Evolutionary conservation across 2,329 filamentous ascomycete species (phyloP).

Genomic region (Colletotrichum abscissum): DNA sequence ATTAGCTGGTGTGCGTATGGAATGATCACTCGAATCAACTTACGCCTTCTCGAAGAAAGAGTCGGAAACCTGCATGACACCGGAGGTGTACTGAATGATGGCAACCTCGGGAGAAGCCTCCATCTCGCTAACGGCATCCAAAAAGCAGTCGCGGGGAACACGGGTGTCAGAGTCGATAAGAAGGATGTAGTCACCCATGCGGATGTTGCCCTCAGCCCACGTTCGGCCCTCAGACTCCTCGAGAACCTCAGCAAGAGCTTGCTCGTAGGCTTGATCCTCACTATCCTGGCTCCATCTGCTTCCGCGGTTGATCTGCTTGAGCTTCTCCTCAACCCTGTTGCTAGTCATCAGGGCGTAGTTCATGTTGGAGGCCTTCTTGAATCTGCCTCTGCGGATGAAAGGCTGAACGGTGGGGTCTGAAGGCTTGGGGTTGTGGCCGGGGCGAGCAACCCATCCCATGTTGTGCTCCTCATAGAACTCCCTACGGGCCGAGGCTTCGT

Average conservation of each 20-base stretch:
- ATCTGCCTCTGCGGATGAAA: constrained; percentile 69
- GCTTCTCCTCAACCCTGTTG: constrained; percentile 65
- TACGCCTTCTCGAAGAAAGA: constrained; percentile 77
- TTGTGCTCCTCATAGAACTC: constrained; percentile 69
- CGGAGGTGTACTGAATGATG: constrained; percentile 78
- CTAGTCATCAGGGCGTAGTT: constrained; percentile 70
- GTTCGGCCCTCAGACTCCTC: constrained; percentile 62
- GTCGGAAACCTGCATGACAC: constrained; percentile 80
- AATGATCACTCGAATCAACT: background rate
- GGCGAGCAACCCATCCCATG: constrained; percentile 67
- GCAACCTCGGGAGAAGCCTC: constrained; percentile 75
- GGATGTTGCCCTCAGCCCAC: constrained; percentile 68
- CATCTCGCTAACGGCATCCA: constrained; percentile 80
- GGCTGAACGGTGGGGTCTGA: constrained; percentile 57
- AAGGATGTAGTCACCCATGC: constrained; percentile 71
- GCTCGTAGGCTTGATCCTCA: constrained; percentile 56
- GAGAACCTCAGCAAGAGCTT: constrained; percentile 57
- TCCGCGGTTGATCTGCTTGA: constrained; percentile 53
- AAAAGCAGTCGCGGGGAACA: constrained; percentile 74
- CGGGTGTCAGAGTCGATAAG: constrained; percentile 77
- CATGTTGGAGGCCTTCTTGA: constrained; percentile 77
- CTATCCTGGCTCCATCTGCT: constrained; percentile 50
- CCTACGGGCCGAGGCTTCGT: constrained; percentile 59
- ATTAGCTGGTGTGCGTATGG: constrained; percentile 40
- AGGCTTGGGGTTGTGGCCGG: constrained; percentile 62